Evolutionary conservation across 768 basidiomycete genomes (phyloP), one percentile per base, ranked within the genome.

Genomic region (Arthromyces matolae): DNA sequence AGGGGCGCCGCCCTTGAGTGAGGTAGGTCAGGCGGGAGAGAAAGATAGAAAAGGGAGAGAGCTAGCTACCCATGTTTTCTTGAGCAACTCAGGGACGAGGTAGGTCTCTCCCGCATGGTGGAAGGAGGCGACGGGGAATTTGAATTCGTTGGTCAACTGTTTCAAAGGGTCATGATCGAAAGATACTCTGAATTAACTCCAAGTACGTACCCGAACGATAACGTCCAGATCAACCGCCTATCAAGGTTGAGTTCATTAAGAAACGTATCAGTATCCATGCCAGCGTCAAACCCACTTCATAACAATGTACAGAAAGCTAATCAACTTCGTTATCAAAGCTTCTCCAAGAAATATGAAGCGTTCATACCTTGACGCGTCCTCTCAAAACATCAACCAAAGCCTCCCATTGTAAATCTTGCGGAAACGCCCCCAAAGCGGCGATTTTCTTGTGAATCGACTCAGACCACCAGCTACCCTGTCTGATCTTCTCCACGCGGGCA

Each of bases 101-200:
- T 86, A 91, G 0, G 88, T 79, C 55, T 90, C 86, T 33, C 82
- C 81, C 1, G 89, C 87, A 54, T 90, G 88, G 56, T 89, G 88
- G 65, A 89, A 80, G 0, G 84, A 83, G 0, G 86, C 79, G 29
- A 89, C 69, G 0, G 83, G 78, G 66, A 88, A 88, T 51, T 87
- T 70, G 70, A 90, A 92, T 53, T 92, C 89, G 63, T 91, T 88
- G 8, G 86, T 80, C 3, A 91, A 70, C 75, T 88, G 46, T 2
- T 13, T 1, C 24, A 18, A 4, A 24, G 25, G 9, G 43, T 12
- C 32, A 19, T 24, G 13, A 35, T 16, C 25, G 38, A 46, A n/a
- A n/a, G 12, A 12, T 14, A 6, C 31, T 1, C 14, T 8, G 28
- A 1, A 18, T 8, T 12, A 14, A 9, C 19, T 14, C 14, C 24